Base-by-base conservation (phyloP, 106 monocot species). In the Dendrobium catenatum region DNA sequence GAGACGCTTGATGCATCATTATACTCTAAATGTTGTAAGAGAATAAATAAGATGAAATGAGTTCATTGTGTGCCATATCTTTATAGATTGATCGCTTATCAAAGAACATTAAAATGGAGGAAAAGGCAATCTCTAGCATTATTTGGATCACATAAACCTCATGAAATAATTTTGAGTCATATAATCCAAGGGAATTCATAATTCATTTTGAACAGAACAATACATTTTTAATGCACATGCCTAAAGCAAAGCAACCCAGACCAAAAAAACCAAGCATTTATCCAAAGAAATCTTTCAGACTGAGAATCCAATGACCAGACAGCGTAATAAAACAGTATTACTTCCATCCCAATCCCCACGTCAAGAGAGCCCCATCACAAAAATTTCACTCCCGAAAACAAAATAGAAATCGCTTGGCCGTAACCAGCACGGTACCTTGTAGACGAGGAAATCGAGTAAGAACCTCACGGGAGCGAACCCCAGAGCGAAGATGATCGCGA, bases 401-500 rank as follows among this genome's bases (percentile, higher is more conserved):
- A 6, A 43, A 44, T 44, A 16, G 16, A 44, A 74, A 74, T 24
- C 43, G 6, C 43, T 44, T 42, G 43, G n/a, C 43, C 42, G 42
- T 74, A 20, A 43, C 0, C 29, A 40, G 22, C 43, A 18, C 4
- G 11, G 8, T 80, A 81, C 81, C 81, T 81, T 72, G 73, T 40
- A 81, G 81, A 81, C 26, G 41, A 73, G 9, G 4, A 17, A 33
- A 13, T 81, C 55, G 40, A 81, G 73, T 11, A 73, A 41, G 51
- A 81, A 41, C 73, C 81, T 51, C 20, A 31, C 73, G 40, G 48
- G 20, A 4, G 5, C 73, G 22, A 81, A 81, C 55, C 48, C 73
- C 6, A 55, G 11, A 17, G 73, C 73, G 55, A 81, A 81, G 20
- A 73, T 6, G 7, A 56, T 20, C 37, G 73, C 33, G 20, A 81